These are phyloP conservation scores for Sugiyamaella novakii DNA, from an alignment of 1,139 yeast species.

Conservation along the genomic window DNA sequence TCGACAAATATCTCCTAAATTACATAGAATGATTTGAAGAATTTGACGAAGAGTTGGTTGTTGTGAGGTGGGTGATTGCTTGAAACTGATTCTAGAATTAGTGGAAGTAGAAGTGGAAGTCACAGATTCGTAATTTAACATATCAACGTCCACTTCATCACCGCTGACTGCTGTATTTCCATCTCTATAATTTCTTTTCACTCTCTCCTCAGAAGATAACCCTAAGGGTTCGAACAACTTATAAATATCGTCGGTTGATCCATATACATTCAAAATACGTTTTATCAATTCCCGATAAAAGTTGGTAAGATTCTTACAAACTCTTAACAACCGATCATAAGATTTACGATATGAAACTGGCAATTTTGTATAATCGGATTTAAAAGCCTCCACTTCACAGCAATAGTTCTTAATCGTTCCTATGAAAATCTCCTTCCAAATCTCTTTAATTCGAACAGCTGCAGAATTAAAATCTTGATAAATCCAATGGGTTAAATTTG, in stretches of 20 bases:
- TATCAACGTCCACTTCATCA: too few species aligned
- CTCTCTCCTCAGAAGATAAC: not conserved
- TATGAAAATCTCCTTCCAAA: constrained; percentile 25
- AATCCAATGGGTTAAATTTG: constrained; percentile 24
- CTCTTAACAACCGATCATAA: constrained; percentile 24
- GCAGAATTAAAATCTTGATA: constrained; percentile 21
- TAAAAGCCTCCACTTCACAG: constrained; percentile 12
- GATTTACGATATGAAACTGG: constrained; percentile 21
- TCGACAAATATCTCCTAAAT: constrained; percentile 33
- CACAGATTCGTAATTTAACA: too few species aligned
- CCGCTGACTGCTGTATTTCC: too few species aligned
- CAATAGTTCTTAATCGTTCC: constrained; percentile 24
- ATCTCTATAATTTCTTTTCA: not conserved
- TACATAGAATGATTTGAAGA: constrained; percentile 20
- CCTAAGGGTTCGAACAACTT: constrained; percentile 5
- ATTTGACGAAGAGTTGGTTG: not conserved
- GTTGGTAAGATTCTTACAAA: constrained; percentile 27
- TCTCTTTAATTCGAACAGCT: constrained; percentile 17
- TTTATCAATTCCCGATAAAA: constrained; percentile 24
- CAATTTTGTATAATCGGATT: not conserved
- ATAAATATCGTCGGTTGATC: constrained; percentile 6
- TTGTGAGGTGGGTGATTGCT: not conserved
- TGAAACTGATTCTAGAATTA: too few species aligned
- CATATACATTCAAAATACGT: not conserved
- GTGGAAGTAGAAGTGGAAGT: too few species aligned